Conservation (phyloP, 1,284 basidiomycete species). For the Dichomitus squalens region DNA sequence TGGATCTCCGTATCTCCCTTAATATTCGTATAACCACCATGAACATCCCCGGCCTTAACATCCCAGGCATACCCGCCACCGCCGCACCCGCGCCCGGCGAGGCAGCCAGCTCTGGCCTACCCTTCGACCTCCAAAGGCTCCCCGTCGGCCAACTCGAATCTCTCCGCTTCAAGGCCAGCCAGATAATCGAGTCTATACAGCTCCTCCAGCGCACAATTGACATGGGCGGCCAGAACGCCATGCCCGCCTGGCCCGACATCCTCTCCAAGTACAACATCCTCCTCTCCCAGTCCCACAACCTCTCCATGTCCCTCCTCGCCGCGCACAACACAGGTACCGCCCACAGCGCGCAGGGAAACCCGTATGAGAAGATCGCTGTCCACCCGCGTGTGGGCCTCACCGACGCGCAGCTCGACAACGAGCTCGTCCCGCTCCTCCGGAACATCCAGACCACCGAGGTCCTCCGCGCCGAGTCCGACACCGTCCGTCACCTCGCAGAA, state of each 20-base stretch:
- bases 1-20: neutral
- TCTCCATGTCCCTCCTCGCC: conserved; percentile 59
- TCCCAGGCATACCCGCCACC: conserved; percentile 6
- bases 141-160: conserved; percentile 66
- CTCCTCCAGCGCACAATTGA: conserved; percentile 65
- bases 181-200: conserved; percentile 75
- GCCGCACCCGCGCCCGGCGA: neutral
- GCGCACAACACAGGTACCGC: conserved; percentile 31
- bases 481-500: conserved; percentile 66
- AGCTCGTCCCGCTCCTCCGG: conserved; percentile 69
- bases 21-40: neutral
- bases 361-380: conserved; percentile 63
- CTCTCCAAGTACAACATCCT: conserved; percentile 81
- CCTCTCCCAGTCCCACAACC: conserved; percentile 75
- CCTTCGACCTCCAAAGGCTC: conserved; percentile 26
- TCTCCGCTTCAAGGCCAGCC: conserved; percentile 69
- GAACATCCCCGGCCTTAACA: neutral
- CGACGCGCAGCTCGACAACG: conserved; percentile 69
- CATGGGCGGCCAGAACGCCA: conserved; percentile 49
- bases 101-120: conserved; percentile 2
- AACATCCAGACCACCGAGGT: conserved; percentile 79
- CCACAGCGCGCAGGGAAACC: conserved; percentile 36
- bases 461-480: conserved; percentile 64
- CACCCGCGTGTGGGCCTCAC: conserved; percentile 61
- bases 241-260: conserved; percentile 82